Percentiles rank a stretch among this genome's conserved stretches.
Evolutionary conservation across 163 green algal genomes (phyloP).

Genomic region (Coccomyxa subellipsoidea): DNA sequence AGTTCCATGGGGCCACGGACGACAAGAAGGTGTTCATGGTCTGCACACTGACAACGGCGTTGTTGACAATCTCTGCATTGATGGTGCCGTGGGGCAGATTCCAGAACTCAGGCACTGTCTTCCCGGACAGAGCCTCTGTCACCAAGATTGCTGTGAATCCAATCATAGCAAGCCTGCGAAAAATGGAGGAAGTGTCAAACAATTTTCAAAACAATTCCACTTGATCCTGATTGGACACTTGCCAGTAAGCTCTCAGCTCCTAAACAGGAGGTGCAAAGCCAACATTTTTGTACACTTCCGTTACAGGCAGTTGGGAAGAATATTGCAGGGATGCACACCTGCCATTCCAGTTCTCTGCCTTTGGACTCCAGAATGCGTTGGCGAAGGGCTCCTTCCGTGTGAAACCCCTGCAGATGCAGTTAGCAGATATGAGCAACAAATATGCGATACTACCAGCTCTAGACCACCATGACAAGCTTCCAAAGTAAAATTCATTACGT

Average conservation of each 20-base stretch:
- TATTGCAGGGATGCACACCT: conserved; percentile 11
- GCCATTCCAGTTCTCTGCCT: conserved; percentile 61
- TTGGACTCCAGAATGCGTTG: conserved; percentile 40
- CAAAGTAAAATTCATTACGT: no score
- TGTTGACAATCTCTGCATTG: neutral
- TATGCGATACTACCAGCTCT: neutral
- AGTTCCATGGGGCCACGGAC: neutral
- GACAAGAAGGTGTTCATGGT: neutral
- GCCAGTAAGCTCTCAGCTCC: no score
- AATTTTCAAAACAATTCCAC: neutral
- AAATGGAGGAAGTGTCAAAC: neutral
- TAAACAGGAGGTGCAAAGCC: no score
- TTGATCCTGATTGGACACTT: no score
- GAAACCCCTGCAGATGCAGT: conserved; percentile 15
- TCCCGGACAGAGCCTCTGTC: conserved; percentile 37
- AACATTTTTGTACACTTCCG: no score
- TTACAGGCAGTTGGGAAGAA: no score
- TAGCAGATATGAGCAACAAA: neutral
- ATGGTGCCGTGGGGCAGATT: conserved; percentile 8
- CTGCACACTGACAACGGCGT: neutral
- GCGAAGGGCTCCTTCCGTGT: conserved; percentile 33
- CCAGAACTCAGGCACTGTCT: conserved; percentile 25
- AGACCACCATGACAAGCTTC: neutral
- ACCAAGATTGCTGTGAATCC: conserved; percentile 43
- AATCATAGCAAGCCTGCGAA: conserved; percentile 37